These are phyloP conservation scores for Coffea canephora DNA, from an alignment of 257 asterid genomes.

Conservation along the genomic window DNA sequence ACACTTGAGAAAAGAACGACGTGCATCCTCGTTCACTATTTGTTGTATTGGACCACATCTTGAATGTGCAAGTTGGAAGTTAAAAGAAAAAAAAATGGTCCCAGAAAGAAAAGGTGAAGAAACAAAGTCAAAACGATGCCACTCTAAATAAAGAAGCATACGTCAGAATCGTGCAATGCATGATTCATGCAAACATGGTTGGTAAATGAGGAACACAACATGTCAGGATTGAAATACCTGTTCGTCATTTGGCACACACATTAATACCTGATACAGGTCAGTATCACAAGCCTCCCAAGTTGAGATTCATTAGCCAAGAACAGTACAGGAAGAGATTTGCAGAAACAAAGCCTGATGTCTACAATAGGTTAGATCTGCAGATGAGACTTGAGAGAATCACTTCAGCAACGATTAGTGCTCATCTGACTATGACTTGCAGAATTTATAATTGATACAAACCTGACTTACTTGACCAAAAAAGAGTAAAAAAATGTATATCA, in stretches of 20 bases:
- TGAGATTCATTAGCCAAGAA: background rate
- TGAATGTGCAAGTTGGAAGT: background rate
- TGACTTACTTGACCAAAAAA: too few species aligned
- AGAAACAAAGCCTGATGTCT: background rate
- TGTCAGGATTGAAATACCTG: conserved; percentile 6
- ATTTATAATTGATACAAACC: background rate
- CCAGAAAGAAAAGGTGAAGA: background rate
- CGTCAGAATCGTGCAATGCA: conserved; percentile 9
- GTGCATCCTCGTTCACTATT: background rate
- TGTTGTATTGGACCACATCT: background rate
- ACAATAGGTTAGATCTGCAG: background rate
- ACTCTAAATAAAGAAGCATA: background rate
- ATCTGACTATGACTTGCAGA: background rate
- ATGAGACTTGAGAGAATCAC: background rate
- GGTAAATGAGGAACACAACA: conserved; percentile 14
- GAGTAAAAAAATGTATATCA: too few species aligned
- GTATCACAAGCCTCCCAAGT: background rate
- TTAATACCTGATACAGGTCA: background rate
- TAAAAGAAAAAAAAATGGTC: background rate
- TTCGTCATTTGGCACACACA: conserved; percentile 17
- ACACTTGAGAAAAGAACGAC: background rate
- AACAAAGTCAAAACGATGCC: background rate
- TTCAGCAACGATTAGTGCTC: background rate
- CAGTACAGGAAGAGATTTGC: background rate
- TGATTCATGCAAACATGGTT: background rate